A percentile compares a stretch with the other conserved stretches of the same genome.
Conservation (phyloP, 192 early-diverging fungal genomes). For the Umbelopsis sp. region DNA sequence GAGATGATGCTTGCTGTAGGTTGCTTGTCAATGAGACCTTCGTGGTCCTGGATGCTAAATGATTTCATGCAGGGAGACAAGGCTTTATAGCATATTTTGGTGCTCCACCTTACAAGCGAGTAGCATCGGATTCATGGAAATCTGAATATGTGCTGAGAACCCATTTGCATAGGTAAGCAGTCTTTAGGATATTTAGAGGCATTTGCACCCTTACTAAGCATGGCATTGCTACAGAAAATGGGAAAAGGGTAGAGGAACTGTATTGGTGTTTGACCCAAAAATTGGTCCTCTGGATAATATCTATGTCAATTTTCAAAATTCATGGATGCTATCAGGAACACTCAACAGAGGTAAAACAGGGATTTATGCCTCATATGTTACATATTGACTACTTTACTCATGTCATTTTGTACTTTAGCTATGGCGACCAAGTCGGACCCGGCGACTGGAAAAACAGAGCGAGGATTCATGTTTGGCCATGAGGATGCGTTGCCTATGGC, state of each 20-base stretch:
- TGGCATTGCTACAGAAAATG: slow-evolving; percentile 37
- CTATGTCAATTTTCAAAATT: slow-evolving; percentile 52
- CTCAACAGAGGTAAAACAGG: slow-evolving; percentile 46
- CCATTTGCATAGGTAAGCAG: slow-evolving; percentile 38
- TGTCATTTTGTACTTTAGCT: slow-evolving; percentile 34
- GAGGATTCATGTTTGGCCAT: slow-evolving; percentile 52
- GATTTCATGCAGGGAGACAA: slow-evolving; percentile 40
- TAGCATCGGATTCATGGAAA: slow-evolving; percentile 40
- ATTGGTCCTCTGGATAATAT: slow-evolving; percentile 56
- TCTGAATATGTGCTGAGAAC: slow-evolving; percentile 44
- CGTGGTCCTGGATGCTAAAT: slow-evolving; percentile 23
- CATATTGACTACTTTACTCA: background rate
- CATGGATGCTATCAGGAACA: slow-evolving; percentile 57
- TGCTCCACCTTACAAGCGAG: slow-evolving; percentile 35
- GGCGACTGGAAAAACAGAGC: slow-evolving; percentile 60
- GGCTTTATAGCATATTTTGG: slow-evolving; percentile 49
- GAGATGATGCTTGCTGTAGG: slow-evolving; percentile 45
- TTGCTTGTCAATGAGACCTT: background rate
- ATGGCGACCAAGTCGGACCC: slow-evolving; percentile 61
- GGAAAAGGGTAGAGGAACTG: slow-evolving; percentile 52
- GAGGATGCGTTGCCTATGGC: slow-evolving; percentile 39
- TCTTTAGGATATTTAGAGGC: background rate
- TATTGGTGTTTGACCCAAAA: slow-evolving; percentile 56
- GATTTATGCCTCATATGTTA: background rate
- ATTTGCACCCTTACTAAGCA: background rate